These are phyloP conservation scores for Nigrospora osmanthi DNA, from an alignment of 2,329 filamentous ascomycete species.

Conservation along the genomic window DNA sequence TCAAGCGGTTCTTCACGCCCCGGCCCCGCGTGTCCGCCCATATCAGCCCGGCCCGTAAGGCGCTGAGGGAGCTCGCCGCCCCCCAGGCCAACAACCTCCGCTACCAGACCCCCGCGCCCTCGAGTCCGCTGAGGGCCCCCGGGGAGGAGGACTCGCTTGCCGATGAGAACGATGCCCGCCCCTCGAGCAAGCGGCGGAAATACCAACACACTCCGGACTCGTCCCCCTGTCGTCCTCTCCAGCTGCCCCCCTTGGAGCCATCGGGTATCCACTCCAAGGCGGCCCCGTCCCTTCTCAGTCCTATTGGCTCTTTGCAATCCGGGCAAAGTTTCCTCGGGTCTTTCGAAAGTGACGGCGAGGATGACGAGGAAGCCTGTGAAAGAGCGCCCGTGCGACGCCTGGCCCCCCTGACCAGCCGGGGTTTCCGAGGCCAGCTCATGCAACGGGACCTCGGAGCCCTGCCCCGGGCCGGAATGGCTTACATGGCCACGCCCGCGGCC, in stretches of 20 bases:
- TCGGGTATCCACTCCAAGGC: background rate
- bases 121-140: conserved; percentile 28
- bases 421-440: conserved; percentile 28
- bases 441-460: conserved; percentile 31
- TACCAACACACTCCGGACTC: conserved; percentile 30
- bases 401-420: conserved; percentile 23
- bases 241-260: conserved; percentile 5
- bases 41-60: conserved; percentile 27
- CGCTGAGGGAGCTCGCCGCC: conserved; percentile 31
- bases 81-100: conserved; percentile 31
- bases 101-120: conserved; percentile 27
- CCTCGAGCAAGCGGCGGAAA: conserved; percentile 27
- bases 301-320: conserved; percentile 24
- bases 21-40: conserved; percentile 30
- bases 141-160: conserved; percentile 16
- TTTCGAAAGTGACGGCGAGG: conserved; percentile 24
- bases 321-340: conserved; percentile 20
- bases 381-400: conserved; percentile 15
- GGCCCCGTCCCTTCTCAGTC: conserved; percentile 24
- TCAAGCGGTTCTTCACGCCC: conserved; percentile 45
- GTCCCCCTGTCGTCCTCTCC: conserved; percentile 22
- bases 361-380: conserved; percentile 13
- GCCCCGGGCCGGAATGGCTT: conserved; percentile 19
- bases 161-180: conserved; percentile 13
- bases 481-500: conserved; percentile 24